phyloP scores from a whole-genome alignment of 257 asterid genomes.

The Solanum paucissectum region DNA sequence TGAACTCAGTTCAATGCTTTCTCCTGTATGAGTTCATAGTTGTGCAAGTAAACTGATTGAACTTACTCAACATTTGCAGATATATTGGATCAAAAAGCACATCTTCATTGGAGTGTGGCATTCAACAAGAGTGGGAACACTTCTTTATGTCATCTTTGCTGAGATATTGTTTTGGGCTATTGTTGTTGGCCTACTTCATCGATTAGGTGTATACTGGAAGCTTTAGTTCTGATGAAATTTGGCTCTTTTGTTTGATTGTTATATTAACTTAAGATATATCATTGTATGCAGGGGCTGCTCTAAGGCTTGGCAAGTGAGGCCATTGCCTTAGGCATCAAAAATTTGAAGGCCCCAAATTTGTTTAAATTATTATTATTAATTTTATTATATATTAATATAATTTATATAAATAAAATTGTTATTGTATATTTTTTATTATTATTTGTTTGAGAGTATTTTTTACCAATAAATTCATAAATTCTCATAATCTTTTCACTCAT shows the following conservation, averaged over 20 bases:
- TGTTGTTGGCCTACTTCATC: conserved; percentile 45
- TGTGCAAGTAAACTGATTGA: not conserved
- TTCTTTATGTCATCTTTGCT: conserved; percentile 58
- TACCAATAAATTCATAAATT: too few relatives aligned
- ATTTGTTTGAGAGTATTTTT: too few relatives aligned
- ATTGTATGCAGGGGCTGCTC: not conserved
- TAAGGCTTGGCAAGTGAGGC: too few relatives aligned
- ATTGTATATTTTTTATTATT: too few relatives aligned
- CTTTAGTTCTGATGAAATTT: conserved; percentile 14
- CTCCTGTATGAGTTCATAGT: not conserved
- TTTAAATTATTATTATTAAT: too few relatives aligned
- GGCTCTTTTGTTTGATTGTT: not conserved
- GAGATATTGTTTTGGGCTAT: conserved; percentile 65
- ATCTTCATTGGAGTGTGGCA: conserved; percentile 54
- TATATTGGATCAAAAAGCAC: conserved; percentile 66
- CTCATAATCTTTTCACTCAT: too few relatives aligned
- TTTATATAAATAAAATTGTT: too few relatives aligned
- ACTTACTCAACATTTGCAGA: conserved; percentile 18
- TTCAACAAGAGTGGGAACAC: conserved; percentile 50
- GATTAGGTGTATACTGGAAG: conserved; percentile 61
- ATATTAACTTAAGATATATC: not conserved
- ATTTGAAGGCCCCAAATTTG: too few relatives aligned
- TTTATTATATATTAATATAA: too few relatives aligned
- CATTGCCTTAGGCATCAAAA: too few relatives aligned
- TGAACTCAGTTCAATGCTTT: not conserved